These are phyloP conservation scores for Tranzscheliella williamsii DNA, from an alignment of 1,284 basidiomycete species.

Conservation along the genomic window DNA sequence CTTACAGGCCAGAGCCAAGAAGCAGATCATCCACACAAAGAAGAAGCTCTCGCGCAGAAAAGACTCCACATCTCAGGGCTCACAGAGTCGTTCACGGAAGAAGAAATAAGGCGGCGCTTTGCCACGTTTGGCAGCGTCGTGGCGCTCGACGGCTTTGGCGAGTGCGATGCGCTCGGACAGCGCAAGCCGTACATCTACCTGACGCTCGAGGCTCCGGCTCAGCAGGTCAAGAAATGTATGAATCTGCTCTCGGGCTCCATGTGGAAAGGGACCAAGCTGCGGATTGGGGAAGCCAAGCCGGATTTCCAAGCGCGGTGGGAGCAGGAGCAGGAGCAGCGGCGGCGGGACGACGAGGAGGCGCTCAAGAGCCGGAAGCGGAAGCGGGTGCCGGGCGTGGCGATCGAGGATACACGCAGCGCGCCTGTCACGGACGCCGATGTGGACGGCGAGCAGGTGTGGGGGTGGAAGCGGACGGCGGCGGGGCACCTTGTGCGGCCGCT, in stretches of 20 bases:
- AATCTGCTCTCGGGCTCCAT: constrained; percentile 48
- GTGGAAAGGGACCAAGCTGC: constrained; percentile 55
- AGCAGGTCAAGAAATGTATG: constrained; percentile 41
- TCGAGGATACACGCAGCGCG: constrained; percentile 13
- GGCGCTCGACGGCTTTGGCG: constrained; percentile 35
- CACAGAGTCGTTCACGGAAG: constrained; percentile 40
- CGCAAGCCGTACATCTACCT: constrained; percentile 43
- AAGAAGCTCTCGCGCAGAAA: constrained; percentile 27
- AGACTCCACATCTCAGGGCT: constrained; percentile 54
- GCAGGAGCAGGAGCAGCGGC: constrained; percentile 15
- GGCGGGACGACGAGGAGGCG: constrained; percentile 14
- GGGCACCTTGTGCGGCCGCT: constrained; percentile 54
- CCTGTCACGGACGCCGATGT: constrained; percentile 30
- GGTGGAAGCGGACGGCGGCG: constrained; percentile 56
- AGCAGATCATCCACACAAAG: constrained; percentile 38
- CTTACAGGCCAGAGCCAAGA: constrained; percentile 32
- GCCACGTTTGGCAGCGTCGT: constrained; percentile 46
- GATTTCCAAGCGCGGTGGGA: constrained; percentile 25
- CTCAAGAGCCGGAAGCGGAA: constrained; percentile 6
- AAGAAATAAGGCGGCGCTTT: constrained; percentile 43
- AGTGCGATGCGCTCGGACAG: constrained; percentile 37
- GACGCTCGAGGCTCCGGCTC: constrained; percentile 36
- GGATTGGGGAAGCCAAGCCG: constrained; percentile 51
- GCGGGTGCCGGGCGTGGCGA: constrained; percentile 32
- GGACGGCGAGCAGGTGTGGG: constrained; percentile 43